Base-by-base conservation (phyloP, 805 yeast genomes). In the Blastobotrys attinorum region DNA sequence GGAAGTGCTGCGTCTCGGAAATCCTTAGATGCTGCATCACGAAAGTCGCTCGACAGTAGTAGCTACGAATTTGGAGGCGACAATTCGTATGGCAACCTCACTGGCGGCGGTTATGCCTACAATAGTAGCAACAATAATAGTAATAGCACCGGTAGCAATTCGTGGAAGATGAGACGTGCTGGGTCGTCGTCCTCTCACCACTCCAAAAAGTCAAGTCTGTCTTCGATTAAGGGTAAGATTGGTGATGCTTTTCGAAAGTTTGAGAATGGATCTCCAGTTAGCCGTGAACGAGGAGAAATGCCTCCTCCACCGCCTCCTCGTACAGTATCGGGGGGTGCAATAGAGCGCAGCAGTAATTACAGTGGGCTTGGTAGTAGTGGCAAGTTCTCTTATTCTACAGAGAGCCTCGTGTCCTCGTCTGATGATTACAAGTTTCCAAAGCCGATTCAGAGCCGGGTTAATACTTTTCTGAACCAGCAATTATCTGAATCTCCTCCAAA, bases 401-500 rank as follows among this genome's bases (percentile, higher is more conserved):
- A 41, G 33, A 37, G 36, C 23, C 37, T 44, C 16, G 11, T 11
- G 7, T 25, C 29, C 23, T 22, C 15, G 10, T 27, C 15, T 3
- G 10, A 16, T 7, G 13, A 22, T 4, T 5, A n/a, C 4, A 23
- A 22, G 47, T 50, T 52, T 31, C 40, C 47, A 54, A 66, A 47
- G 57, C 57, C 57, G 48, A 61, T 58, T 43, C 71, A 52, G 57
- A 60, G 55, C 56, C 58, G 68, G 23, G 61, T 64, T 21, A 58
- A 61, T 25, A 49, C 51, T 31, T 57, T 61, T 27, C 51, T 64
- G 32, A 52, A 53, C 43, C 51, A 59, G 20, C 41, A 51, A 16
- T 51, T 55, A 10, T 55, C 60, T 36, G 29, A 25, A 11, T 73
- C 75, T 10, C 73, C 74, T 2, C 64, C 73, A 0, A 58, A 64